Conservation (phyloP, 2,329 filamentous ascomycete genomes). For the Talaromyces albobiverticillius region DNA sequence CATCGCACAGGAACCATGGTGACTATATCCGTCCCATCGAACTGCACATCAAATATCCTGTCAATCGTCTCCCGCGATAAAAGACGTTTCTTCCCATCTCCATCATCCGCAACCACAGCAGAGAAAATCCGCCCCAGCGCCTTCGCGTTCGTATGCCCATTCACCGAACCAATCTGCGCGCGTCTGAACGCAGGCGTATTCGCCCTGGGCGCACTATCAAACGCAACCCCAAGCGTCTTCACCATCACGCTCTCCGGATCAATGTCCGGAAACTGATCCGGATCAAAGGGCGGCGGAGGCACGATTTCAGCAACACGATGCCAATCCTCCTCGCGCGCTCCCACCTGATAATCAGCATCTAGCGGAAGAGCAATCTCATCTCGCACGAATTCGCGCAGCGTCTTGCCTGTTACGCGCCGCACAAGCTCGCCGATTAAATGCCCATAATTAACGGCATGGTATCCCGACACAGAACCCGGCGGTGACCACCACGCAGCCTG, state of each 20-base stretch:
- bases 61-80: slow-evolving; percentile 44
- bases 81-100: slow-evolving; percentile 31
- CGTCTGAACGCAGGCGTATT: slow-evolving; percentile 33
- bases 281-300: slow-evolving; percentile 21
- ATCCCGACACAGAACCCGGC: slow-evolving; percentile 44
- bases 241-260: slow-evolving; percentile 3
- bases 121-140: slow-evolving; percentile 43
- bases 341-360: slow-evolving; percentile 48
- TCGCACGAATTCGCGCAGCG: slow-evolving; percentile 43
- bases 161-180: slow-evolving; percentile 42
- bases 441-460: slow-evolving; percentile 42
- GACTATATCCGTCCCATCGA: slow-evolving; percentile 41
- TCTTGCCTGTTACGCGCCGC: slow-evolving; percentile 38
- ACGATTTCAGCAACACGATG: slow-evolving; percentile 38
- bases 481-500: slow-evolving; percentile 47
- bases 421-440: slow-evolving; percentile 46
- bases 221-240: slow-evolving; percentile 21
- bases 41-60: slow-evolving; percentile 46
- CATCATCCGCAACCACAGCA: slow-evolving; percentile 24
- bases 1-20: slow-evolving; percentile 34
- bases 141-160: slow-evolving; percentile 48
- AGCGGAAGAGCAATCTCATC: slow-evolving; percentile 44
- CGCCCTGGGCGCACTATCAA: slow-evolving; percentile 23
- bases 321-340: slow-evolving; percentile 42
- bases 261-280: not conserved